These are phyloP conservation scores for Grigorovia yakushimaensis DNA, from an alignment of 805 yeast species.

Conservation along the genomic window DNA sequence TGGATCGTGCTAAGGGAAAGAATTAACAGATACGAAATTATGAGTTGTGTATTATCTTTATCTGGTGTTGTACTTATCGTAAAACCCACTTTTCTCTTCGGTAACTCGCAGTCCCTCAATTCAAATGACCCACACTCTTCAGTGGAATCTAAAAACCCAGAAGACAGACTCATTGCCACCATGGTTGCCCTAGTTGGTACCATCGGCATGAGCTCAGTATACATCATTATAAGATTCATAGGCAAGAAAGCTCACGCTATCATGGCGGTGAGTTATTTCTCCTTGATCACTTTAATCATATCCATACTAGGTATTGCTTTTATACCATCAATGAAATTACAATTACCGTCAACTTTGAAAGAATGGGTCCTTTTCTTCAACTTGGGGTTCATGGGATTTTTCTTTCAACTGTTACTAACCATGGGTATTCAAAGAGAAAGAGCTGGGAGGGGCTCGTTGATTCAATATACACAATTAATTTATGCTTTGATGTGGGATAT, in stretches of 20 bases:
- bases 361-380: conserved; percentile 58
- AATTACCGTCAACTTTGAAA: conserved; percentile 44
- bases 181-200: conserved; percentile 57
- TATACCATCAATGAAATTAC: conserved; percentile 51
- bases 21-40: conserved; percentile 55
- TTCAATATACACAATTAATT: conserved; percentile 67
- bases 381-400: conserved; percentile 71
- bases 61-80: conserved; percentile 74
- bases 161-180: conserved; percentile 52
- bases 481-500: conserved; percentile 74
- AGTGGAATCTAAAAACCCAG: conserved; percentile 44
- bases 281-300: conserved; percentile 48
- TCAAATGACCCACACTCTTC: not conserved
- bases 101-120: conserved; percentile 15
- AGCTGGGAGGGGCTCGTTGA: conserved; percentile 67
- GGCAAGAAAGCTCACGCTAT: conserved; percentile 76
- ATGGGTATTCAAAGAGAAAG: conserved; percentile 74
- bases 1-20: conserved; percentile 56
- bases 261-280: conserved; percentile 67
- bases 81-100: conserved; percentile 66
- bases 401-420: conserved; percentile 70
- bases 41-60: conserved; percentile 59
- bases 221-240: conserved; percentile 61
- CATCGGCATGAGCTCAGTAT: conserved; percentile 58
- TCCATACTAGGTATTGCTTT: conserved; percentile 43